Conservation (phyloP, 2,329 filamentous ascomycete genomes). For the Purpureocillium takamizusanense region DNA sequence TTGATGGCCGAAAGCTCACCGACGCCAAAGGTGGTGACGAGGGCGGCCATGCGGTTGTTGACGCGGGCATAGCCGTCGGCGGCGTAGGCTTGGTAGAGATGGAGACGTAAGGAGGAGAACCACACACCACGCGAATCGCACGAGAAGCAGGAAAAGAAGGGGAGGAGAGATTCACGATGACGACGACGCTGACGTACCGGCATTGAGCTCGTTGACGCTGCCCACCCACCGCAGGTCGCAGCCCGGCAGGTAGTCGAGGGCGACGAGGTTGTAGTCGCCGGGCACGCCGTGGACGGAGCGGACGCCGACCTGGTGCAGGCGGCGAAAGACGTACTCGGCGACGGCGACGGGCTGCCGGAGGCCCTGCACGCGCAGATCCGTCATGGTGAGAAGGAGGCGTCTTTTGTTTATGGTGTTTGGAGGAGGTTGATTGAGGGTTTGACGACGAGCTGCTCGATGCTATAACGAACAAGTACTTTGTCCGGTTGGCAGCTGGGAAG, state of each 20-base stretch:
- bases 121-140: too few relatives aligned
- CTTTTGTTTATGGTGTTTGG: too few relatives aligned
- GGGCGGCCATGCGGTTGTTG: conserved; percentile 53
- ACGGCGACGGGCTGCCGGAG: conserved; percentile 47
- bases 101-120: too few relatives aligned
- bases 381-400: too few relatives aligned
- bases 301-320: conserved; percentile 55
- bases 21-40: conserved; percentile 70
- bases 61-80: conserved; percentile 73
- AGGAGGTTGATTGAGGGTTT: too few relatives aligned
- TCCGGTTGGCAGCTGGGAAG: too few relatives aligned
- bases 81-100: conserved; percentile 50
- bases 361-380: conserved; percentile 30
- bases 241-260: conserved; percentile 56
- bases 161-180: too few relatives aligned
- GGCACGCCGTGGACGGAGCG: conserved; percentile 60
- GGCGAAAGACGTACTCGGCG: conserved; percentile 58
- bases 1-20: conserved; percentile 68
- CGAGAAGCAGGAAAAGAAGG: too few relatives aligned
- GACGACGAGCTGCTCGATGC: too few relatives aligned
- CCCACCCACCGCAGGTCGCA: conserved; percentile 55
- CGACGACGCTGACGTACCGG: conserved; percentile 39
- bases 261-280: conserved; percentile 63
- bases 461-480: too few relatives aligned
- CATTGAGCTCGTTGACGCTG: conserved; percentile 66